These are phyloP conservation scores for Neurospora tetrasperma DNA, from an alignment of 495 filamentous ascomycete species.

Conservation along the genomic window DNA sequence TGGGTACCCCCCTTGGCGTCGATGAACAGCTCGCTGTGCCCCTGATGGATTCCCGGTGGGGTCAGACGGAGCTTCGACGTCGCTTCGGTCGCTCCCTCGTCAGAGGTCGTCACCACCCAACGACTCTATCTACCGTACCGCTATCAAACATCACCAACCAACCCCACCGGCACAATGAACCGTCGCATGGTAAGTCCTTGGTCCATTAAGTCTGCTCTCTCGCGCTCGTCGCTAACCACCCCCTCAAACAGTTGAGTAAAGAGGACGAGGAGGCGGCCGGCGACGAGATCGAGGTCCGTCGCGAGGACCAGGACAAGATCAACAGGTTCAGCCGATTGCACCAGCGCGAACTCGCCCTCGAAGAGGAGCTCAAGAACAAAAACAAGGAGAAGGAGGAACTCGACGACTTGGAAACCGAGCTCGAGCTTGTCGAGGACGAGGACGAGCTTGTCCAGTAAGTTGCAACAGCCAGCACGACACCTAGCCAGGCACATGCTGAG, in stretches of 20 bases:
- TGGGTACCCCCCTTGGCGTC: neutral
- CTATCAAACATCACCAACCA: neutral
- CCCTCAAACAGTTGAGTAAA: slow-evolving; percentile 61
- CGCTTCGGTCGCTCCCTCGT: neutral
- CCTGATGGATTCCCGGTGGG: slow-evolving; percentile 1
- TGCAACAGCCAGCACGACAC: no score
- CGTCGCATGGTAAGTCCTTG: slow-evolving; percentile 31
- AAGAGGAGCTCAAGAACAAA: slow-evolving; percentile 74
- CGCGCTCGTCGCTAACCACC: slow-evolving; percentile 7
- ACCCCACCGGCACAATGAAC: slow-evolving; percentile 13
- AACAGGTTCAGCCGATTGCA: slow-evolving; percentile 95
- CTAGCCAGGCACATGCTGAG: slow-evolving; percentile 7
- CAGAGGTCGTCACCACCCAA: neutral
- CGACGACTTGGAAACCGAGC: slow-evolving; percentile 79
- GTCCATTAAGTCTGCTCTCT: neutral
- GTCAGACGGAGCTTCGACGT: slow-evolving; percentile 1
- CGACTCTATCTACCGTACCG: neutral
- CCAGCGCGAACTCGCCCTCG: slow-evolving; percentile 64
- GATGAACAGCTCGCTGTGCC: neutral
- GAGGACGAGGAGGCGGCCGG: slow-evolving; percentile 73
- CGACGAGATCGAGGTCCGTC: slow-evolving; percentile 82
- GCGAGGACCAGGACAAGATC: slow-evolving; percentile 97
- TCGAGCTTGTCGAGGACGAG: slow-evolving; percentile 83
- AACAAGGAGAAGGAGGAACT: slow-evolving; percentile 98
- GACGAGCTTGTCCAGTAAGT: slow-evolving; percentile 82